Evolutionary conservation across 2,329 filamentous ascomycete species (phyloP), one percentile per base, ranked within the genome.

Genomic region (Fusarium equiseti): DNA sequence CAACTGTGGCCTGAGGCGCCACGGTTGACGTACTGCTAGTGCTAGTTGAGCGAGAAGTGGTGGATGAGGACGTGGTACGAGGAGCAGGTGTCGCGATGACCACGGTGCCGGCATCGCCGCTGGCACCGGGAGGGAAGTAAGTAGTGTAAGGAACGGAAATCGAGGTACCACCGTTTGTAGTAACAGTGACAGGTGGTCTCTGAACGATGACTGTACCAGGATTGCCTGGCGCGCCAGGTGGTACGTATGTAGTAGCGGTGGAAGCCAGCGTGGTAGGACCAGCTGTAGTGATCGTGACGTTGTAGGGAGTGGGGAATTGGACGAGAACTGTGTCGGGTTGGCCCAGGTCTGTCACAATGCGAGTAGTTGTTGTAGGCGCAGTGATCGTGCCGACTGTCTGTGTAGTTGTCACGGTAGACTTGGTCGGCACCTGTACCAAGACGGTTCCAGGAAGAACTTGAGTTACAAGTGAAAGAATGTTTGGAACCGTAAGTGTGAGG

Each of bases 11-110:
- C 4, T 38, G 35, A 38, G 35, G 35, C 4, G 35, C 35, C 10
- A n/a, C 18, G 10, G 18, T 12, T 4, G 35, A 38, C 35, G 35
- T 38, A 8, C 7, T 8, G 31, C 13, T 32, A 7, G 32, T 6
- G 32, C 32, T 35, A 18, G 16, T 35, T 9, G 35, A 12, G 18
- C 35, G 35, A n/a, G 35, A 38, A 10, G 35, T 38, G 18, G 35
- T 38, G 5, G 35, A 38, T 7, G 35, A 38, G 18, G 35, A 38
- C 18, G 35, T 38, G 35, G 35, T n/a, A n/a, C 35, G 35, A n/a
- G 62, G 49, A 42, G 53, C 58, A 16, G 67, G 67, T 15, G 67
- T 70, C 31, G 45, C 62, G n/a, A 70, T 50, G 6, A 70, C 26
- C 31, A 70, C 50, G 12, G 68, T 70, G 7, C 62, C 68, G 3